Base-by-base conservation (phyloP, 148 eudicot genomes). In the Vaccinium darrowii region DNA sequence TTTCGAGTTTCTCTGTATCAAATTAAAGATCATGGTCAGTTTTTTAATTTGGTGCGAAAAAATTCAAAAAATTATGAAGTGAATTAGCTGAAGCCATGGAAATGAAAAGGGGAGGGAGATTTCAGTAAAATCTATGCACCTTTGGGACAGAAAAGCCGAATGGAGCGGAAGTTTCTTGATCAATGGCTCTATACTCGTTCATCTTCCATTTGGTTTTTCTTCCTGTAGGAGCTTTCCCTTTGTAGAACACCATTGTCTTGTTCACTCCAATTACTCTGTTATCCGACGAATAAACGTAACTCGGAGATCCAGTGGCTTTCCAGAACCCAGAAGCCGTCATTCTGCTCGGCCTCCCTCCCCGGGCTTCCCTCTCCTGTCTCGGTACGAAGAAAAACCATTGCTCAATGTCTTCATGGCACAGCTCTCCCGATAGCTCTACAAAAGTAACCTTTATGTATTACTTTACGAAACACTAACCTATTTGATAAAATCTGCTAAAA, bases 171-270 rank as follows among this genome's bases (percentile, higher is more conserved):
- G 12, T 81, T 81, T 63, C 74, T 76, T 83, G 78, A 43, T 86
- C 15, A 39, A 89, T 81, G 43, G 90, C 86, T 62, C 84, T 86
- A 51, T 88, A 90, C 88, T 90, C 92, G 18, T 88, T 90, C 87
- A 90, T 86, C 83, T 90, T 90, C 92, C 92, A 90, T 81, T 84
- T 85, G 76, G 92, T 90, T 86, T 90, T 90, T 58, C 81, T 80
- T 21, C 86, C 92, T 1, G 79, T 73, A 4, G 89, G 89, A 74
- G 87, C 88, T 65, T 78, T 90, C 3, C 92, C 92, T 53, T 83
- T 43, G 78, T 90, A 90, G 81, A 90, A 90, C 50, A 90, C 92
- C 92, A 90, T 88, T 16, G 92, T 88, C 75, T 88, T 90, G 88
- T 90, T 86, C 65, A 86, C 53, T 13, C 92, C 92, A 30, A 88